phyloP scores from a whole-genome alignment of 192 early-diverging fungal genomes.

The Spizellomyces sp. region DNA sequence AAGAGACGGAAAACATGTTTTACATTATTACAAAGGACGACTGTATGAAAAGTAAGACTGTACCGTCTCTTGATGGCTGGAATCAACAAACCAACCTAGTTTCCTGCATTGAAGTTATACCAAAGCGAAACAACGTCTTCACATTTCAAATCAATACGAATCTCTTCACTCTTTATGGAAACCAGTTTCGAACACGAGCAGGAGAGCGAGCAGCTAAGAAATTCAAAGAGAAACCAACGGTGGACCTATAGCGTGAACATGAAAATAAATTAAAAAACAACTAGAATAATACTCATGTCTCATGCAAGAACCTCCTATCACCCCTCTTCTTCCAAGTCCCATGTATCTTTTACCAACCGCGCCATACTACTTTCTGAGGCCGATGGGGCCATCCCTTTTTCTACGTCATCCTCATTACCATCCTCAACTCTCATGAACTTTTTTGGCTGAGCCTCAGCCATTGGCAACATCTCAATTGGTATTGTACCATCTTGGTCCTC shows the following conservation, averaged over 20 bases:
- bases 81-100: too few species aligned
- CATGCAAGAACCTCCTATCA: not conserved
- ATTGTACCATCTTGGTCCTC: not conserved
- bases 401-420: not conserved
- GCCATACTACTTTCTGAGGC: slow-evolving; percentile 1
- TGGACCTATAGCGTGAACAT: slow-evolving; percentile 50
- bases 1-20: slow-evolving; percentile 89
- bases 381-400: not conserved
- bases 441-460: not conserved
- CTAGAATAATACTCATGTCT: too few species aligned
- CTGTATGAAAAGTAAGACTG: slow-evolving; percentile 62
- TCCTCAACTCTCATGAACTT: not conserved
- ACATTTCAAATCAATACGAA: slow-evolving; percentile 47
- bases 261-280: not conserved
- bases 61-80: slow-evolving; percentile 2
- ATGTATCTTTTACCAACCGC: not conserved
- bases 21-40: slow-evolving; percentile 72
- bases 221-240: slow-evolving; percentile 66
- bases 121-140: slow-evolving; percentile 64
- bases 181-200: slow-evolving; percentile 73
- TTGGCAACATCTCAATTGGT: not conserved
- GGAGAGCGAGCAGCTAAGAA: slow-evolving; percentile 74
- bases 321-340: not conserved
- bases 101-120: slow-evolving; percentile 52
- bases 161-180: slow-evolving; percentile 69